These are phyloP conservation scores for Zizania palustris DNA, from an alignment of 202 grass and related monocot genomes.

Conservation along the genomic window DNA sequence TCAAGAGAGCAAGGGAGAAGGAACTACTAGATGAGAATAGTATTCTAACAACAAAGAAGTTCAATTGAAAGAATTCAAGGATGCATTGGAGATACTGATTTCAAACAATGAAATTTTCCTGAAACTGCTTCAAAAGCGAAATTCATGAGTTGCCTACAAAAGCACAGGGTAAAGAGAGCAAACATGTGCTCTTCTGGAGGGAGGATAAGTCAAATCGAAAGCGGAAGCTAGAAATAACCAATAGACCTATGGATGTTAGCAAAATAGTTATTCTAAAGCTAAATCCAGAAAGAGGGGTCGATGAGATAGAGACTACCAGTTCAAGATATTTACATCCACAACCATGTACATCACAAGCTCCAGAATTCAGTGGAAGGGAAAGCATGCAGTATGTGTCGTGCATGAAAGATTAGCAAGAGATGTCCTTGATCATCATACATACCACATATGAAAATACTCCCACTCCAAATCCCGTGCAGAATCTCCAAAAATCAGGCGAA, in stretches of 20 bases:
- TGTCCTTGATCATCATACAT: too few relatives aligned
- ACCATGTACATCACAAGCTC: constrained; percentile 32
- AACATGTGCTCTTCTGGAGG: constrained; percentile 68
- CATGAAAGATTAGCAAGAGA: too few relatives aligned
- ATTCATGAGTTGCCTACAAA: constrained; percentile 53
- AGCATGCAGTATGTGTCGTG: too few relatives aligned
- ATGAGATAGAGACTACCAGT: constrained; percentile 39
- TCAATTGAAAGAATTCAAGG: constrained; percentile 83
- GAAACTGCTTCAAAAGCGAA: constrained; percentile 87
- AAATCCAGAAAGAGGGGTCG: constrained; percentile 45
- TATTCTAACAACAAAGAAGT: constrained; percentile 44
- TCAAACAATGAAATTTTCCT: constrained; percentile 91
- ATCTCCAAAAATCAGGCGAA: too few relatives aligned
- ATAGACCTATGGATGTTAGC: constrained; percentile 51
- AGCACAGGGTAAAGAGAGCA: constrained; percentile 53
- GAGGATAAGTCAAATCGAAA: constrained; percentile 62
- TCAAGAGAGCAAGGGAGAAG: constrained; percentile 48
- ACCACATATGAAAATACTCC: too few relatives aligned
- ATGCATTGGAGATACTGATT: constrained; percentile 80
- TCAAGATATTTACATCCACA: constrained; percentile 48
- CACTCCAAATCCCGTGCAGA: too few relatives aligned
- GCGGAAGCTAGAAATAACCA: constrained; percentile 44
- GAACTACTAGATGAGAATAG: constrained; percentile 46
- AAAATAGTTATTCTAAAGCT: constrained; percentile 93
- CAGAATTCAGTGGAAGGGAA: constrained; percentile 57